Conservation (phyloP, 352 stramenopile genomes). For the Bremia lactucae region DNA sequence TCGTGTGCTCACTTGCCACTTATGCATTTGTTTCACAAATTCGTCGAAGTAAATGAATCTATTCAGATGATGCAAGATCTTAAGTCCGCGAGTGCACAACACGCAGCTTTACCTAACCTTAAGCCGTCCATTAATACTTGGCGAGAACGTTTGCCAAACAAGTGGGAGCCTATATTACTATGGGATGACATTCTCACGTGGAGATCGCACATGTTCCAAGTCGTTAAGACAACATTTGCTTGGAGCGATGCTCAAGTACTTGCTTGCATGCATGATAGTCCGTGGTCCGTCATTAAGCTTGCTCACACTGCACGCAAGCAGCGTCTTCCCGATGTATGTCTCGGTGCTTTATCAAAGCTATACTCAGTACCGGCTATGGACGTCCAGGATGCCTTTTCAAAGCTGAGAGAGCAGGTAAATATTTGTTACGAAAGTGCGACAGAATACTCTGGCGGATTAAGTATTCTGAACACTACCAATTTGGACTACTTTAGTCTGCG, state of each 20-base stretch:
- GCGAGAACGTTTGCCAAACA: conserved; percentile 88
- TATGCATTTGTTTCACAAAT: conserved; percentile 86
- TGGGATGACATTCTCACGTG: conserved; percentile 92
- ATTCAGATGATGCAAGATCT: conserved; percentile 88
- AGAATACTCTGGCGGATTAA: conserved; percentile 80
- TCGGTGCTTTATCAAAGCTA: conserved; percentile 78
- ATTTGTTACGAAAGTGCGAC: conserved; percentile 87
- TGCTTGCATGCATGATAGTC: conserved; percentile 86
- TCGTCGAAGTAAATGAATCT: conserved; percentile 88
- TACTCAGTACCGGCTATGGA: conserved; percentile 87
- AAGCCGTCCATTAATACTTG: conserved; percentile 89
- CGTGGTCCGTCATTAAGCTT: conserved; percentile 89
- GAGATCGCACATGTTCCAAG: conserved; percentile 88
- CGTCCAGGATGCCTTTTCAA: conserved; percentile 88
- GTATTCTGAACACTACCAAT: conserved; percentile 90
- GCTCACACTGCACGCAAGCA: conserved; percentile 87
- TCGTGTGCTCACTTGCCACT: conserved; percentile 69
- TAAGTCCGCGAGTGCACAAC: conserved; percentile 64
- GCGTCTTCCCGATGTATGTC: conserved; percentile 77
- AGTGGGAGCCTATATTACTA: conserved; percentile 87
- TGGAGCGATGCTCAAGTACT: conserved; percentile 85
- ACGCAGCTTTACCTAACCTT: conserved; percentile 79
- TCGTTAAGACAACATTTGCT: conserved; percentile 82
- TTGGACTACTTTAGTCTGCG: conserved; percentile 87
- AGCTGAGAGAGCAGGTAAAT: conserved; percentile 88